Base-by-base conservation (phyloP, 805 yeast genomes). In the Candida yuanshanica region DNA sequence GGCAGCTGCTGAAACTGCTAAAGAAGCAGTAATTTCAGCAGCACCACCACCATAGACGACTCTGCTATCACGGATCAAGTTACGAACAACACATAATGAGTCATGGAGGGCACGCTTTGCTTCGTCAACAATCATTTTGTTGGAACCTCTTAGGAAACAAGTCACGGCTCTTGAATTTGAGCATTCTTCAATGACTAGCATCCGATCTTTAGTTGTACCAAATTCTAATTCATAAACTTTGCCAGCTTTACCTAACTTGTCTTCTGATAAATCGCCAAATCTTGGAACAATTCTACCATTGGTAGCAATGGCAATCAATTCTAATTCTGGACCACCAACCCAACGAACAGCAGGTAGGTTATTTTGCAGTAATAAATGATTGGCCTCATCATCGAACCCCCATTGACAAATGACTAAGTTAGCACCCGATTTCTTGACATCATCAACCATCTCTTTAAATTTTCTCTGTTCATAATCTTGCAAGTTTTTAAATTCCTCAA, bases 31-130 rank as follows among this genome's bases (percentile, higher is more conserved):
- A 39, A 93, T 81, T 68, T 93, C 99, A 27, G 98, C 95, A 18
- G 99, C 95, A 52, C 99, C 99, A 54, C 99, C 99, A 49, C 99
- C 99, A 59, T 93, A 93, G n/a, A 95, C 97, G 35, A 93, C 87
- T 63, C 96, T 77, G 61, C 80, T 83, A 63, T 95, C 98, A 56
- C 82, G 79, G 38, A 95, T 83, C 60, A 93, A 76, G 67, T 93
- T 95, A 69, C 99, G 84, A 22, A 93, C 99, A 35, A 95, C 99
- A 69, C 99, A 91, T 43, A 93, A 69, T 8, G 99, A 86, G 62
- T 93, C 99, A 58, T 93, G 98, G 44, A 93, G 72, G 1, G 99
- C 97, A 63, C 99, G 83, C 50, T 86, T 79, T 39, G 96, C 95
- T 69, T 93, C 99, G 58, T 91, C 99, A 23, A 87, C 91, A 56